Percentiles rank a stretch among this genome's conserved stretches.
These are phyloP conservation scores for Yamadazyma oceani DNA, from an alignment of 1,139 yeast genomes.

Conservation along the genomic window DNA sequence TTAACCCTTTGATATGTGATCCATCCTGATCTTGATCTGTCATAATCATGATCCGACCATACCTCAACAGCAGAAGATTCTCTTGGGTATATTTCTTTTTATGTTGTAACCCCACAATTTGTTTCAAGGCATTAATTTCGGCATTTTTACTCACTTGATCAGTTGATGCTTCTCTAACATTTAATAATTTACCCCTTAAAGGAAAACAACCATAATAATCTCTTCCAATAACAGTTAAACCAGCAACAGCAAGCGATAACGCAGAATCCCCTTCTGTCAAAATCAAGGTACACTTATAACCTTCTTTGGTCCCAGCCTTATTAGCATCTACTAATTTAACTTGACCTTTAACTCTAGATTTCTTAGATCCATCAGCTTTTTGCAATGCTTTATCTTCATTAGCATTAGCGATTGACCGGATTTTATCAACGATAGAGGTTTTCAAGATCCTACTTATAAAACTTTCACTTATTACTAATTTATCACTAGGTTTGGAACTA, in stretches of 20 bases:
- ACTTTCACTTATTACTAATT: constrained; percentile 65
- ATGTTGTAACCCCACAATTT: constrained; percentile 94
- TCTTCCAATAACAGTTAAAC: constrained; percentile 92
- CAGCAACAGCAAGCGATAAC: constrained; percentile 87
- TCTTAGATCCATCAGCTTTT: constrained; percentile 87
- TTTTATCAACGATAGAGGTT: constrained; percentile 80
- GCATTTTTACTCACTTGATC: constrained; percentile 91
- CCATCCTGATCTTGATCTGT: constrained; percentile 99
- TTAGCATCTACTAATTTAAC: constrained; percentile 95
- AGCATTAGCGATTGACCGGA: constrained; percentile 78
- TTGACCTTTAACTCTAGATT: constrained; percentile 83
- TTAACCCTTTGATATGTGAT: constrained; percentile 93
- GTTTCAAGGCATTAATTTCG: constrained; percentile 93
- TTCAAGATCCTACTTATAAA: constrained; percentile 70
- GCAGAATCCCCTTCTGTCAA: constrained; percentile 99
- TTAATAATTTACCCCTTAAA: constrained; percentile 87
- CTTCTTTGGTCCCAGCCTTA: constrained; percentile 93
- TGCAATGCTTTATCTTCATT: constrained; percentile 87
- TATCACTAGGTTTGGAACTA: constrained; percentile 69
- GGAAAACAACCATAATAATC: constrained; percentile 97
- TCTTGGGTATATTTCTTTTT: constrained; percentile 69
- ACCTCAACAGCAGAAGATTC: constrained; percentile 73
- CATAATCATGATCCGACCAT: constrained; percentile 98
- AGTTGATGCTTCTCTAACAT: constrained; percentile 94
- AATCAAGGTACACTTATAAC: constrained; percentile 87